phyloP scores from a whole-genome alignment of 2,329 filamentous ascomycete species.

The Fusarium veterinarium region DNA sequence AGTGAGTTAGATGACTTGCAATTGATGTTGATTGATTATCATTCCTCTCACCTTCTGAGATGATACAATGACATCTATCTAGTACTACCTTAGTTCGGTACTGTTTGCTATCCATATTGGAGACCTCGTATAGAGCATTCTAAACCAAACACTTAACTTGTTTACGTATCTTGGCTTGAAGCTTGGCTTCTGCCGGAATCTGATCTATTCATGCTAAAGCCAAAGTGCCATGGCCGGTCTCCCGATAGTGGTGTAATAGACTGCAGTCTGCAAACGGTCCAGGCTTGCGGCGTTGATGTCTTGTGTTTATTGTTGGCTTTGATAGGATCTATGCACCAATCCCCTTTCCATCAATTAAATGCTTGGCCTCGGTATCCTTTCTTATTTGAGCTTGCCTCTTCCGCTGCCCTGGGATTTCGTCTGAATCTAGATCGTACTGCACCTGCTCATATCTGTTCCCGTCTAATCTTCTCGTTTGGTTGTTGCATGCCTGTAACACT shows the following conservation, averaged over 20 bases:
- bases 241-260: conserved; percentile 37
- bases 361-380: conserved; percentile 27
- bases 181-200: conserved; percentile 22
- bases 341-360: conserved; percentile 16
- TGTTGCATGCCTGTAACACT: conserved; percentile 5
- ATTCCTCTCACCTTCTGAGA: neutral
- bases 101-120: neutral
- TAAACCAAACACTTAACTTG: neutral
- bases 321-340: conserved; percentile 11
- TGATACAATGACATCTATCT: neutral
- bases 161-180: conserved; percentile 21
- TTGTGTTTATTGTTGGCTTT: conserved; percentile 21
- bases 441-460: conserved; percentile 21
- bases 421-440: conserved; percentile 14
- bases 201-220: conserved; percentile 30
- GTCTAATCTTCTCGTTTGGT: neutral
- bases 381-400: conserved; percentile 38
- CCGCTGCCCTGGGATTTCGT: conserved; percentile 11
- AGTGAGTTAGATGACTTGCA: neutral
- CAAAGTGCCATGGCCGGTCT: conserved; percentile 18
- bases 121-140: conserved; percentile 1
- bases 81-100: neutral
- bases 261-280: conserved; percentile 21
- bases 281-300: conserved; percentile 18
- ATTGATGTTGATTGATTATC: neutral